These are phyloP conservation scores for Mycena rebaudengoi DNA, from an alignment of 768 basidiomycete genomes.

Conservation along the genomic window DNA sequence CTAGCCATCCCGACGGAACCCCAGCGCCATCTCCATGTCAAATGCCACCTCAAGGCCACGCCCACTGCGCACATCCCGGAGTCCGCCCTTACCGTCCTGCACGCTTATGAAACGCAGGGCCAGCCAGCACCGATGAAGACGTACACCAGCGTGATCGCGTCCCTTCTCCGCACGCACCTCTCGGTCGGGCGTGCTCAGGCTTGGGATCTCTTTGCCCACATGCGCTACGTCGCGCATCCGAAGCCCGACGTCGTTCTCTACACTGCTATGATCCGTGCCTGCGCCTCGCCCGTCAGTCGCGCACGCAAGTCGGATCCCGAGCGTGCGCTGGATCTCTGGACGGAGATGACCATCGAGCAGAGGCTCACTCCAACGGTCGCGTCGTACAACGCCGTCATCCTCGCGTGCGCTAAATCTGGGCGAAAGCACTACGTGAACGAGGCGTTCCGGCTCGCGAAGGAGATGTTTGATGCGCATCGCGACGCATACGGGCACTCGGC, in stretches of 20 bases:
- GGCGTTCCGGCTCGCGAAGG: conserved; percentile 81
- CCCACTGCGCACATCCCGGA: conserved; percentile 60
- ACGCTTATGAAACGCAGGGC: conserved; percentile 72
- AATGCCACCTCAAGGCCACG: conserved; percentile 64
- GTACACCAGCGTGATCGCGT: conserved; percentile 74
- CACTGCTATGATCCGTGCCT: conserved; percentile 88
- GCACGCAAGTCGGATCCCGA: conserved; percentile 79
- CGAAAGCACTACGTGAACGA: conserved; percentile 74
- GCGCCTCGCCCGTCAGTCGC: conserved; percentile 61
- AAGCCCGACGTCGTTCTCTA: conserved; percentile 78
- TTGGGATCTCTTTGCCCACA: conserved; percentile 95
- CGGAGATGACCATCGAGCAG: conserved; percentile 87
- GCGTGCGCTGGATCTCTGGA: conserved; percentile 91
- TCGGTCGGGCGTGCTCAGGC: conserved; percentile 75
- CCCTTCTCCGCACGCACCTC: conserved; percentile 60
- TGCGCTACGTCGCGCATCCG: conserved; percentile 95
- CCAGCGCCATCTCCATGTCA: conserved; percentile 79
- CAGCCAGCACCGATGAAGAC: conserved; percentile 74
- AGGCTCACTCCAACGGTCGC: conserved; percentile 66
- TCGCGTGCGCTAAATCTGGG: conserved; percentile 79
- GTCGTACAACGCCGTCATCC: conserved; percentile 85
- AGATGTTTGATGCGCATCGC: conserved; percentile 85
- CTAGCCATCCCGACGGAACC: conserved; percentile 53
- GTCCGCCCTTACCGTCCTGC: conserved; percentile 71
- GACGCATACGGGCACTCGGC: conserved; percentile 67